Evolutionary conservation across 139 green algal species (phyloP), one percentile per base, ranked within the genome.

Genomic region (Chlorella sp.): DNA sequence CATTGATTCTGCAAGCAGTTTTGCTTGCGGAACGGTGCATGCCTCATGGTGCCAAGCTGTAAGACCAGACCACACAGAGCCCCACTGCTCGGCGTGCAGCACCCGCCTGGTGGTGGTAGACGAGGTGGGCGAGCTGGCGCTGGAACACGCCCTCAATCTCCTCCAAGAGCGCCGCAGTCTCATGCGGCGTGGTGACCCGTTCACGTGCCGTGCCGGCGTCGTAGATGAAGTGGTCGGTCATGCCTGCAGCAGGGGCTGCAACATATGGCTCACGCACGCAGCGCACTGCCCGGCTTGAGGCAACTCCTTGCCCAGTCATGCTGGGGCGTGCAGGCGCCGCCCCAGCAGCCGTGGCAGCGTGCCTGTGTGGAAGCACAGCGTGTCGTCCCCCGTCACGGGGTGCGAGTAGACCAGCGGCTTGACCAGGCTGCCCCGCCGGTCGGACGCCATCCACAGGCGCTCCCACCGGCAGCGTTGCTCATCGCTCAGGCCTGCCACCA

Each of bases 281-380:
- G 53, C 19, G 7, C n/a, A 23, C 53, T 51, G 38, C 21, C 8
- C 33, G 21, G 38, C 38, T 42, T 35, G 6, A 17, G 29, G 65
- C 46, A 31, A 36, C 67, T n/a, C 69, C n/a, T n/a, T n/a, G 66
- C 69, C 69, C 15, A 75, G 40, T n/a, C n/a, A n/a, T n/a, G n/a
- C n/a, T n/a, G n/a, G n/a, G n/a, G n/a, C n/a, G n/a, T n/a, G n/a
- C n/a, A n/a, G n/a, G n/a, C n/a, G n/a, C n/a, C n/a, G n/a, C n/a
- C n/a, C n/a, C n/a, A n/a, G n/a, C n/a, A n/a, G n/a, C n/a, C n/a
- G n/a, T n/a, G n/a, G n/a, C n/a, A n/a, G n/a, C n/a, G n/a, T n/a
- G n/a, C n/a, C n/a, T n/a, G n/a, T n/a, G 79, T 90, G 85, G 38
- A 90, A 80, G 63, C 79, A 87, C 79, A 90, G 69, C 27, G 85